Evolutionary conservation across 176 grass and related monocot genomes (phyloP), one percentile per base, ranked within the genome.

Genomic region (Panicum miliaceum): DNA sequence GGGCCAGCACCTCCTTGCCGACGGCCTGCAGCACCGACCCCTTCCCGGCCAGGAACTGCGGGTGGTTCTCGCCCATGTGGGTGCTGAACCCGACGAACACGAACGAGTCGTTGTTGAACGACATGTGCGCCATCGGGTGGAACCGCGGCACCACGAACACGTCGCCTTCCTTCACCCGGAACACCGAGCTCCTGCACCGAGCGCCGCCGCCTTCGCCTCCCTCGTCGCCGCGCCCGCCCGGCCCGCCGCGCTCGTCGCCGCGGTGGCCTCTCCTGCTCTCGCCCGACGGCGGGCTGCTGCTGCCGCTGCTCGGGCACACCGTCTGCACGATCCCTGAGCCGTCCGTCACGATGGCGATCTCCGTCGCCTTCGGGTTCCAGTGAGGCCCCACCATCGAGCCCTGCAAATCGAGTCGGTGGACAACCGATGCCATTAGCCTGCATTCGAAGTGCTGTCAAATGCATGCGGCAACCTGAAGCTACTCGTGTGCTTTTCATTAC

Each of bases 71-170:
- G 4, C 82, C 88, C 57, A 86, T 79, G 75, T 85, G 78, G 16
- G 93, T 96, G 93, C 89, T 94, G 82, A 98, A 96, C 25, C 96
- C 96, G 12, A 96, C 80, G 62, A 96, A 98, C 26, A 89, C 93
- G 60, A 98, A 94, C 8, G 89, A 90, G 22, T 83, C 87, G 36
- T 98, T 90, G 83, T 96, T 98, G 77, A 95, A 98, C 1, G 96
- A 91, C 61, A 96, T 85, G 75, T 98, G 96, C 41, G 89, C 83
- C 96, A 99, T 94, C 46, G 96, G 89, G 83, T 99, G 86, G 80
- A 80, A 96, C 75, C 86, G 82, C 56, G 96, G 89, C 73, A 94
- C 87, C 25, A 94, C 35, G 77, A 99, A 94, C 10, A 96, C 50
- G 69, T 99, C 96, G 7, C 96, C 96, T 81, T 98, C 89, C 47